A percentile compares a stretch with the other conserved stretches of the same genome.
These are phyloP conservation scores for Pseudomicrostroma phylloplanum DNA, from an alignment of 1,284 basidiomycete species.

Conservation along the genomic window DNA sequence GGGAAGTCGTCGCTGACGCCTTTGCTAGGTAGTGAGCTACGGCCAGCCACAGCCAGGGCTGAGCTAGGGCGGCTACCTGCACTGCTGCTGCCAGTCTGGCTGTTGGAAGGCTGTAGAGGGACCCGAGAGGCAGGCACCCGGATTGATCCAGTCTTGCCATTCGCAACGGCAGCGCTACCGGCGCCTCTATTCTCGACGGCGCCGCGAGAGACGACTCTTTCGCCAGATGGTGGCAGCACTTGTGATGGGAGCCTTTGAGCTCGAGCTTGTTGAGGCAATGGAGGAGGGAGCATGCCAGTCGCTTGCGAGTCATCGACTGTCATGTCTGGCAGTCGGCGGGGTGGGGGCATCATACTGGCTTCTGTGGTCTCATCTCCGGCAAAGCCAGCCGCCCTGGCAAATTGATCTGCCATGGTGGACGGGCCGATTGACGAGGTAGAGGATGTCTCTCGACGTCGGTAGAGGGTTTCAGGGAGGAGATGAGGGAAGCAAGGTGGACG, in stretches of 20 bases:
- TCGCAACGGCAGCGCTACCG: neutral
- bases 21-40: neutral
- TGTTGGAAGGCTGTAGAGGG: neutral
- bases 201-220: neutral
- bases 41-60: neutral
- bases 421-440: neutral
- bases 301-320: slow-evolving; percentile 7
- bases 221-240: neutral
- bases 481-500: no score
- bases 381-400: slow-evolving; percentile 5
- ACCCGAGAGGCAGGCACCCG: neutral
- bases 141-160: slow-evolving; percentile 2
- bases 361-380: slow-evolving; percentile 5
- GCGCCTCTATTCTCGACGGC: neutral
- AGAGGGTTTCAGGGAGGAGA: no score
- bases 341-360: slow-evolving; percentile 6
- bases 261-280: neutral
- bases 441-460: no score
- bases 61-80: slow-evolving; percentile 1
- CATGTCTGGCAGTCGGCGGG: neutral
- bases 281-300: neutral
- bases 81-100: slow-evolving; percentile 6
- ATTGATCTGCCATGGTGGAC: slow-evolving; percentile 4
- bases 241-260: no score
- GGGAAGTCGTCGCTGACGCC: neutral